A percentile compares a stretch with the other conserved stretches of the same genome.
phyloP scores from a whole-genome alignment of 306 rosid species.

The Quercus wislizeni region DNA sequence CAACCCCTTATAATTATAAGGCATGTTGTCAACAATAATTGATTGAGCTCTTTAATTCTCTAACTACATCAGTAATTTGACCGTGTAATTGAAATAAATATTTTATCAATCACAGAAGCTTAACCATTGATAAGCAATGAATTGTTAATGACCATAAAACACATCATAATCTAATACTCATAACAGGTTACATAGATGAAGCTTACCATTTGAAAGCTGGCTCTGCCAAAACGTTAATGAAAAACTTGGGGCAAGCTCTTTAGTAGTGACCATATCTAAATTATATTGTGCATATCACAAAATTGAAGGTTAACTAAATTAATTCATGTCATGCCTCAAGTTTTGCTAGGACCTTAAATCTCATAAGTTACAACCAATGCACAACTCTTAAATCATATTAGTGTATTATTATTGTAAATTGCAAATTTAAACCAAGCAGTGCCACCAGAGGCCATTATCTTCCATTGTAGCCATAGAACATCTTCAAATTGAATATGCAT shows the following conservation, averaged over 20 bases:
- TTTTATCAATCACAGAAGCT: neutral
- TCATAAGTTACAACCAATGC: no score
- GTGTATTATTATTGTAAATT: neutral
- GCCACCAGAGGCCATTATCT: no score
- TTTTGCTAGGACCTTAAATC: no score
- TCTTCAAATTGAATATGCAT: no score
- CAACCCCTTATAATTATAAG: no score
- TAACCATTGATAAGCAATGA: neutral
- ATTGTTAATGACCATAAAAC: neutral
- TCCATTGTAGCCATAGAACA: no score
- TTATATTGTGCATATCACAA: no score
- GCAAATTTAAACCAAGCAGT: neutral
- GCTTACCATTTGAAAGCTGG: conserved; percentile 90
- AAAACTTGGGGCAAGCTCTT: conserved; percentile 33
- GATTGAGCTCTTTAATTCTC: no score
- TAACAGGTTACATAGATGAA: neutral
- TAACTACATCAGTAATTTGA: neutral
- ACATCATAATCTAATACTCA: neutral
- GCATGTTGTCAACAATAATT: no score
- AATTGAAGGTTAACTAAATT: no score
- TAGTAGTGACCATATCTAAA: no score
- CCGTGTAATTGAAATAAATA: neutral
- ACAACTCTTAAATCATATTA: neutral
- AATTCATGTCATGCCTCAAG: no score
- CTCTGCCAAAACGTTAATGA: conserved; percentile 91